Conservation (phyloP, 2,329 filamentous ascomycete species). For the Diaporthe longicolla region DNA sequence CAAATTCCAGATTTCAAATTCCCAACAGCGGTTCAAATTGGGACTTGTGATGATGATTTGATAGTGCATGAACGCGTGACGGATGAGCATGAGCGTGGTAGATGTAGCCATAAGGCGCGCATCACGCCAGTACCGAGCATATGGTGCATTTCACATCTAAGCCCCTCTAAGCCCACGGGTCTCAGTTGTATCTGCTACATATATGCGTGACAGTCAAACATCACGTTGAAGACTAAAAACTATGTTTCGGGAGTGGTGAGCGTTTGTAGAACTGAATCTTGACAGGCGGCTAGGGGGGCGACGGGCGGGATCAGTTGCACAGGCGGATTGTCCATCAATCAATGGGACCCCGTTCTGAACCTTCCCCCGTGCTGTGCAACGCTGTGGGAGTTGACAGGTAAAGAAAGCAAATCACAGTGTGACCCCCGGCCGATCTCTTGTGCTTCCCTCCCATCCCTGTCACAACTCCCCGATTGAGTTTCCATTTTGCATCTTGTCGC, state of each 20-base stretch:
- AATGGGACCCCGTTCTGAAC: not conserved
- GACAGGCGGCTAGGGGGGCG: not conserved
- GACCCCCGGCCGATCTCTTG: slow-evolving; percentile 2
- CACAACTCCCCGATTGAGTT: slow-evolving; percentile 2
- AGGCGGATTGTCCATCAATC: not conserved
- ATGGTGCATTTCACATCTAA: not conserved
- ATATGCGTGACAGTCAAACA: not conserved
- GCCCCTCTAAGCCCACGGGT: not conserved
- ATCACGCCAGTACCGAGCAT: slow-evolving; percentile 6
- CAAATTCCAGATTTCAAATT: slow-evolving; percentile 21
- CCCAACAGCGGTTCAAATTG: not conserved
- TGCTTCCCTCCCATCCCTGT: not conserved
- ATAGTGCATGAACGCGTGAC: not conserved
- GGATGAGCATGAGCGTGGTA: not conserved
- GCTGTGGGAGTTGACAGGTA: slow-evolving; percentile 9
- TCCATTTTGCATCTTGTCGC: slow-evolving; percentile 22
- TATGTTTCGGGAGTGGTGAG: slow-evolving; percentile 1
- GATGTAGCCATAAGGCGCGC: not conserved
- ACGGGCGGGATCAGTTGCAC: not conserved
- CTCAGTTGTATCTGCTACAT: not conserved
- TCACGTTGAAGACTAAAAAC: not conserved
- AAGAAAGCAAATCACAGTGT: not conserved
- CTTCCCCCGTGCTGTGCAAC: not conserved
- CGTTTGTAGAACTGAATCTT: not conserved
- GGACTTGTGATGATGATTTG: not conserved